Evolutionary conservation across 2,329 filamentous ascomycete genomes (phyloP).

Genomic region (Chalara sp.): DNA sequence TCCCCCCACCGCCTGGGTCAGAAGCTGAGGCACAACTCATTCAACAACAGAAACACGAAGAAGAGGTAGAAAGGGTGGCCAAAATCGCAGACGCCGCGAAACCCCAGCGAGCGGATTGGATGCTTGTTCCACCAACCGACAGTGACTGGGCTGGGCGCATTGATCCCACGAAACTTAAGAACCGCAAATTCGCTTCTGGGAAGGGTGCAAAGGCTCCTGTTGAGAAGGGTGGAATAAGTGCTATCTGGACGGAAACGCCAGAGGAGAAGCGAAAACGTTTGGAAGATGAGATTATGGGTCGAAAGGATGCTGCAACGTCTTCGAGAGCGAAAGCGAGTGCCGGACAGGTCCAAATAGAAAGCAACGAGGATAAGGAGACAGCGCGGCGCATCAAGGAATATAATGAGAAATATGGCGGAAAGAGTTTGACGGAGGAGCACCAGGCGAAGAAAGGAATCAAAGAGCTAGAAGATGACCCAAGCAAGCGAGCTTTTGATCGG

Average conservation of each 20-base stretch:
- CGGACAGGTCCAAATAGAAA: slow-evolving; percentile 14
- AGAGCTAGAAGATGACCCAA: slow-evolving; percentile 83
- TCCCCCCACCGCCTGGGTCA: slow-evolving; percentile 38
- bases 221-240: slow-evolving; percentile 22
- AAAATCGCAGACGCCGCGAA: slow-evolving; percentile 30
- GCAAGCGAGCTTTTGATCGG: slow-evolving; percentile 77
- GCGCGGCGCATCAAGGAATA: slow-evolving; percentile 49
- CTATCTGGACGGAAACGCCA: slow-evolving; percentile 85
- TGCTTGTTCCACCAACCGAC: slow-evolving; percentile 62
- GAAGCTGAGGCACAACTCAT: slow-evolving; percentile 13
- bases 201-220: slow-evolving; percentile 44
- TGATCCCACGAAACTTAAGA: slow-evolving; percentile 78
- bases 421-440: slow-evolving; percentile 48
- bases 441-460: slow-evolving; percentile 36
- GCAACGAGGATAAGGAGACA: slow-evolving; percentile 34
- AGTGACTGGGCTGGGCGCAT: slow-evolving; percentile 50
- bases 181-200: slow-evolving; percentile 74
- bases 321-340: slow-evolving; percentile 12
- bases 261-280: slow-evolving; percentile 78
- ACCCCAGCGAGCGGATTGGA: slow-evolving; percentile 75
- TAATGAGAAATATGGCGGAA: slow-evolving; percentile 46
- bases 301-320: slow-evolving; percentile 30
- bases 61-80: slow-evolving; percentile 26
- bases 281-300: slow-evolving; percentile 75
- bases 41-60: slow-evolving; percentile 7